Evolutionary conservation across 2,329 filamentous ascomycete genomes (phyloP), one percentile per base, ranked within the genome.

Genomic region (Didymella pomorum): DNA sequence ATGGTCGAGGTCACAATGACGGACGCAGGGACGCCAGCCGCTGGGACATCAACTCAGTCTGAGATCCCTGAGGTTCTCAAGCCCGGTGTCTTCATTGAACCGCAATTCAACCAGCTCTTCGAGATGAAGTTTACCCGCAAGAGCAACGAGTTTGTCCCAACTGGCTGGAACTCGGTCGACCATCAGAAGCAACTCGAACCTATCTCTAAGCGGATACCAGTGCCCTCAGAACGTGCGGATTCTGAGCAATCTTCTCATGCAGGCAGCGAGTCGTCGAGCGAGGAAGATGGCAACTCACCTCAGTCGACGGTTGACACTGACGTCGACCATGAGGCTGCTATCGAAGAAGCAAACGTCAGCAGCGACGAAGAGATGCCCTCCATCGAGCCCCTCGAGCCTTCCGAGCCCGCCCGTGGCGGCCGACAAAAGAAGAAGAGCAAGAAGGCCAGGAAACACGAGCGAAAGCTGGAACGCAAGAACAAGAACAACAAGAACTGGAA

Each of bases 1-100:
- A 87, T 97, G 70, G 91, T 98, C 6, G 91, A 97, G 71, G 88
- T 99, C 16, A 91, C 90, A 0, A 93, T 97, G 89, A 88, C 87
- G 52, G 89, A 92, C 67, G 72, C 71, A 16, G 80, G 83, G 56
- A 64, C 66, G 4, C 52, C 63, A 20, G 31, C 59, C 21, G 57
- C 63, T 23, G 73, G 74, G 10, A 31, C 35, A 21, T 37, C 53
- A 29, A 61, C 59, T 23, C 46, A 56, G 53, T 65, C 71, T 43
- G 61, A 64, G 12, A 23, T 68, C 12, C 69, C 74, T 2, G 67
- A 72, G 21, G 63, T 92, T 80, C 81, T 81, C 80, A 63, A 78
- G 79, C 64, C 83, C 78, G 65, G 79, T 56, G 80, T 75, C 53
- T 88, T 86, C 62, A 84, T 98, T 23, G 84, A 81, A 91, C 37